A percentile compares a stretch with the other conserved stretches of the same genome.
Conservation (phyloP, 768 basidiomycete genomes). For the Glaciozyma antarctica region DNA sequence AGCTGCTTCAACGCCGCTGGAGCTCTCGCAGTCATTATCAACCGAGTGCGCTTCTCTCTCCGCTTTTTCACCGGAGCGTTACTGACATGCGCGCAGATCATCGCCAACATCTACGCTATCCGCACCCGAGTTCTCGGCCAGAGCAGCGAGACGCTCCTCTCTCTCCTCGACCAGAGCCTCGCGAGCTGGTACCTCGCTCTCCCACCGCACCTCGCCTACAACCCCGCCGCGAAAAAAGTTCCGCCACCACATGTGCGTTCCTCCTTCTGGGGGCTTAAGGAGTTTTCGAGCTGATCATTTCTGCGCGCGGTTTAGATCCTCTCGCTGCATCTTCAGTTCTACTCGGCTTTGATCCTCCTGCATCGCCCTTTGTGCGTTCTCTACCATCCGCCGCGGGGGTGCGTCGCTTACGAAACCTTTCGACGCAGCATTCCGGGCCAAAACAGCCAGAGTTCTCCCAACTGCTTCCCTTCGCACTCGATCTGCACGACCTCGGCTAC, state of each 20-base stretch:
- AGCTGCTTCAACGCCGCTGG: conserved; percentile 37
- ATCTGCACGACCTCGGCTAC: conserved; percentile 37
- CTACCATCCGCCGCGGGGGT: too few species aligned
- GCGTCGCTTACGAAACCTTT: background rate
- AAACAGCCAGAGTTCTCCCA: conserved; percentile 22
- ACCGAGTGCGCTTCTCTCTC: conserved; percentile 12
- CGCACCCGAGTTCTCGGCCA: conserved; percentile 33
- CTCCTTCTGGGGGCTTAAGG: too few species aligned
- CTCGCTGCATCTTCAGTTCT: conserved; percentile 37
- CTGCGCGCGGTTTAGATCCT: conserved; percentile 17
- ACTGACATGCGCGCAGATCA: conserved; percentile 19
- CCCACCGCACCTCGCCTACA: conserved; percentile 34
- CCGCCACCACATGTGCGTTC: conserved; percentile 34
- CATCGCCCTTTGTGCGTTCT: conserved; percentile 37
- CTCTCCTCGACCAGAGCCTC: conserved; percentile 36
- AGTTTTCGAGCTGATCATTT: background rate
- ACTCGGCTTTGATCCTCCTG: conserved; percentile 36
- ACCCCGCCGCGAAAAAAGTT: conserved; percentile 26
- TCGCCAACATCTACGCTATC: conserved; percentile 37
- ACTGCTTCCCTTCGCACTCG: conserved; percentile 28
- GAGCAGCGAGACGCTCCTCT: conserved; percentile 32
- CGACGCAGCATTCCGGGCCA: conserved; percentile 31
- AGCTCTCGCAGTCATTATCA: conserved; percentile 34
- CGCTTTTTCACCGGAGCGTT: background rate
- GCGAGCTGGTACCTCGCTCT: conserved; percentile 36